Conservation (phyloP, 2,329 filamentous ascomycete genomes). For the Calycina marina region DNA sequence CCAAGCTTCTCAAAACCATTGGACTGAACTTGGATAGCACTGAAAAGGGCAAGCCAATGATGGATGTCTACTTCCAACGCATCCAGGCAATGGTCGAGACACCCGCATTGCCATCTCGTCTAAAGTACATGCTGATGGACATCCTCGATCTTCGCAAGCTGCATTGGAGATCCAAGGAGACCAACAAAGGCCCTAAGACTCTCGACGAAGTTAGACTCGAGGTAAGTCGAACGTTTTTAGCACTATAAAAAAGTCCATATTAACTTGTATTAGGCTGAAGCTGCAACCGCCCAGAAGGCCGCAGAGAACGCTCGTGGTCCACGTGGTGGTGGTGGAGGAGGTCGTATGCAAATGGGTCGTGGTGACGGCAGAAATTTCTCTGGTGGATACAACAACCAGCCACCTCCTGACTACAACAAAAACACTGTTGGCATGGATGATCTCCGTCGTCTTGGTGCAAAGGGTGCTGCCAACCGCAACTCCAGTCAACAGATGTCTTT, state of each 20-base stretch:
- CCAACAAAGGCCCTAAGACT: constrained; percentile 92
- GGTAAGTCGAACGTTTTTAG: constrained; percentile 29
- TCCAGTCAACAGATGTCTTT: constrained; percentile 49
- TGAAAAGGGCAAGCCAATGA: constrained; percentile 72
- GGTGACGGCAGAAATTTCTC: constrained; percentile 81
- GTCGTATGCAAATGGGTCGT: constrained; percentile 61
- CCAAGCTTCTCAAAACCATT: constrained; percentile 82
- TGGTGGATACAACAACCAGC: constrained; percentile 52
- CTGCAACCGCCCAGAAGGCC: constrained; percentile 65
- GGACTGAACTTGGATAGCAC: constrained; percentile 72
- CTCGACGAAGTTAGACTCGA: constrained; percentile 81
- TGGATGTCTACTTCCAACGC: constrained; percentile 86
- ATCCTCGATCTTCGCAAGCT: constrained; percentile 67
- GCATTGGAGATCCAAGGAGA: constrained; percentile 76
- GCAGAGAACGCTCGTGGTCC: constrained; percentile 48
- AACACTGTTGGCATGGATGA: constrained; percentile 89
- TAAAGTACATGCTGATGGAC: constrained; percentile 95
- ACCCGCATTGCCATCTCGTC: constrained; percentile 68
- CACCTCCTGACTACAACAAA: constrained; percentile 52
- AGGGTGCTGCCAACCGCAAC: constrained; percentile 40
- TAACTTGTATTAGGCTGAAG: constrained; percentile 41
- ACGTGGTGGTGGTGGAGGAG: constrained; percentile 44
- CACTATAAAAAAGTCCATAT: constrained; percentile 4
- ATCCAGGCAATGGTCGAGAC: constrained; percentile 73
- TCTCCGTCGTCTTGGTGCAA: constrained; percentile 62